Evolutionary conservation across 345 rosid genomes (phyloP), one percentile per base, ranked within the genome.

Genomic region (Sonneratia alba): DNA sequence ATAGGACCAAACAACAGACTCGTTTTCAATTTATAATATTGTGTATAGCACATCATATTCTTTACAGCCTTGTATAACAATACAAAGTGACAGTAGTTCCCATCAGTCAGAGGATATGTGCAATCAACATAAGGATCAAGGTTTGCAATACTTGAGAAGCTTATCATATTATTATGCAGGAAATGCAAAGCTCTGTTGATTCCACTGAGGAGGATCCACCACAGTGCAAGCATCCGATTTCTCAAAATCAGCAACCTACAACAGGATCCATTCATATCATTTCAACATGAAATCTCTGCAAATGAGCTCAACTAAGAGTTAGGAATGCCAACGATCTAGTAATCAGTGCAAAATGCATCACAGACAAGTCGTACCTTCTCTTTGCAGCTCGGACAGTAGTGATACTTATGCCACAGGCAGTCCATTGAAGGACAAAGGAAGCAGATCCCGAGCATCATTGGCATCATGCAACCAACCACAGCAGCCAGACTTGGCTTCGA

Each of bases 391-490:
- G 96, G 98, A 80, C 99, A 95, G 72, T 89, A 80, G 77, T 95
- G 99, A 79, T 92, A 86, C 73, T 95, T 95, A 82, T 89, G 94
- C 99, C 98, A 92, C 71, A 95, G 99, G 79, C 98, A 92, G 77
- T 90, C 97, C 96, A 87, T 88, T 61, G 98, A 89, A 74, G 98
- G 98, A 79, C 90, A 88, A 37, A 95, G 96, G 74, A 92, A 95
- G 85, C 99, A 95, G 66, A 79, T 61, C 43, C 98, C 99, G 67
- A 95, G 97, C 89, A 87, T 84, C 75, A 92, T 75, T 0, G 98
- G 99, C 90, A 87, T 87, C 93, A 95, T 92, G 83, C 99, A 95
- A 55, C 96, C 99, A 45, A 95, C 92, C 77, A 84, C 82, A 55
- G 98, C 96, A 18, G 98, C 97, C 66, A 88, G 73, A 80, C 99